Evolutionary conservation across 768 basidiomycete species (phyloP).

Genomic region (Boletus sp.): DNA sequence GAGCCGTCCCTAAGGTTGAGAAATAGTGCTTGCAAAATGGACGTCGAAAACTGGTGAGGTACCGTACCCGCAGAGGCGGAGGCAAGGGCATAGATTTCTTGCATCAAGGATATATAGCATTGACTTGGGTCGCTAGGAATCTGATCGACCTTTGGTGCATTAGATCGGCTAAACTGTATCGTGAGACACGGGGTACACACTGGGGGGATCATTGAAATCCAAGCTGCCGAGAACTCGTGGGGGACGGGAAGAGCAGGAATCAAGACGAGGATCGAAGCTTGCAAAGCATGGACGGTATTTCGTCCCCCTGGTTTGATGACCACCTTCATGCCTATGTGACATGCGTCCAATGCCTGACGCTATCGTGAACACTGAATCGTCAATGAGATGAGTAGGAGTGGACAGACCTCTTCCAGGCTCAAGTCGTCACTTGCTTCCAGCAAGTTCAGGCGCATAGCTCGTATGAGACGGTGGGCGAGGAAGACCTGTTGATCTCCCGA

Average conservation of each 20-base stretch:
- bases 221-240: constrained; percentile 38
- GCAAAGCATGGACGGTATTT: constrained; percentile 54
- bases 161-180: neutral
- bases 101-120: constrained; percentile 59
- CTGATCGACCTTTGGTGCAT: constrained; percentile 17
- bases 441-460: constrained; percentile 44
- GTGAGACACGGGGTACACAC: constrained; percentile 28
- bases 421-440: constrained; percentile 44
- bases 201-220: constrained; percentile 42
- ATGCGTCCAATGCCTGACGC: constrained; percentile 44
- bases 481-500: constrained; percentile 60
- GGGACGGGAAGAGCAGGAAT: constrained; percentile 50
- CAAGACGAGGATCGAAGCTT: constrained; percentile 52
- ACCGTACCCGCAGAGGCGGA: constrained; percentile 52
- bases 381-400: neutral
- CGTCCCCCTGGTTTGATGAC: constrained; percentile 61
- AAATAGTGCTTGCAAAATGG: constrained; percentile 65
- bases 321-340: constrained; percentile 46
- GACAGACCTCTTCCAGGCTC: constrained; percentile 31
- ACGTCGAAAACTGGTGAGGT: constrained; percentile 44
- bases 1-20: constrained; percentile 64
- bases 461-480: constrained; percentile 48
- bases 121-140: constrained; percentile 22
- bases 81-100: constrained; percentile 62
- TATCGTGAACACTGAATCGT: constrained; percentile 1